phyloP scores from a whole-genome alignment of 352 stramenopile species.

The Thraustochytrium striatum region DNA sequence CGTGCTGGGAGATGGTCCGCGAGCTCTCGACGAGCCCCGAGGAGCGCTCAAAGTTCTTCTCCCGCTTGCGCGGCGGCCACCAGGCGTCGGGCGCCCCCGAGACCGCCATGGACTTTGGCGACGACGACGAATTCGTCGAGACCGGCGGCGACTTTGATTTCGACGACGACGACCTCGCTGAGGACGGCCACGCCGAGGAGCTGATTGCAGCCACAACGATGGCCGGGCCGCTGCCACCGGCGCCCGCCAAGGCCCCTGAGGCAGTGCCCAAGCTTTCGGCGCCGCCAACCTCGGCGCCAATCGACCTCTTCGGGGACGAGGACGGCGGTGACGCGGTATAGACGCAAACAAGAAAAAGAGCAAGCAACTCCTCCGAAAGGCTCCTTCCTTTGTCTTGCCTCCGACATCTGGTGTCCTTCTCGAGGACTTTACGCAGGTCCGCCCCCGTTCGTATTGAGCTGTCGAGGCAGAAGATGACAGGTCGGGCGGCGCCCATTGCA shows the following conservation, averaged over 20 bases:
- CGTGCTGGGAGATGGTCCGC: slow-evolving; percentile 11
- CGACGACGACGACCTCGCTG: neutral
- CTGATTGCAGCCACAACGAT: neutral
- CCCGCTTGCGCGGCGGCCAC: neutral
- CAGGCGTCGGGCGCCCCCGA: neutral
- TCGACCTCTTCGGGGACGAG: slow-evolving; percentile 20
- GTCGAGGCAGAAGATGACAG: no score
- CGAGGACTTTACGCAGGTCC: neutral
- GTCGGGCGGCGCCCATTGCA: no score
- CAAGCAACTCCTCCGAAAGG: neutral
- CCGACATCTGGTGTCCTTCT: neutral
- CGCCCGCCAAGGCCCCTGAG: neutral
- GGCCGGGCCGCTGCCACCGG: neutral
- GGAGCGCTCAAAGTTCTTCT: neutral
- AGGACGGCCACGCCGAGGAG: neutral
- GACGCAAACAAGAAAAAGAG: neutral
- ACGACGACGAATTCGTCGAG: slow-evolving; percentile 3
- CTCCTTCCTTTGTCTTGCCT: neutral
- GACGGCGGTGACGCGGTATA: slow-evolving; percentile 2
- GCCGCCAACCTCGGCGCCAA: slow-evolving; percentile 1
- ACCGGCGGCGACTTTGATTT: neutral
- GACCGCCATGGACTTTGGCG: slow-evolving; percentile 17
- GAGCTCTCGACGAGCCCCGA: neutral
- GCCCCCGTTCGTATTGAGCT: neutral
- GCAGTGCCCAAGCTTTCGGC: slow-evolving; percentile 8